A percentile compares a stretch with the other conserved stretches of the same genome.
Conservation (phyloP, 1,284 basidiomycete genomes). For the Singerocomus rubriflavus region DNA sequence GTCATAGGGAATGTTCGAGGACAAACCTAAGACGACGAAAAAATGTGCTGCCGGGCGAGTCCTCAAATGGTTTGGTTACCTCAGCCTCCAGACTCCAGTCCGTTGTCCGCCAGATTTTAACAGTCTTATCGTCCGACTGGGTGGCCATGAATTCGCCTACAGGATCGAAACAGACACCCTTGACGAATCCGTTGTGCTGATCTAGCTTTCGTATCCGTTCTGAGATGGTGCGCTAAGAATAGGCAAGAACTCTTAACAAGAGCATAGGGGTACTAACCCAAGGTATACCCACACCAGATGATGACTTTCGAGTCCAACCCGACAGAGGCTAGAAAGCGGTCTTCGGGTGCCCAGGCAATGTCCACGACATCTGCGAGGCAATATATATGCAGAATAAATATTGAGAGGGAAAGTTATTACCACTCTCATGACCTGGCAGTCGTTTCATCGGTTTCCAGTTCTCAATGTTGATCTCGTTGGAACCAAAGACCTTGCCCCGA, state of each 20-base stretch:
- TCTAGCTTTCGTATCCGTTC: constrained; percentile 83
- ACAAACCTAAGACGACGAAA: constrained; percentile 83
- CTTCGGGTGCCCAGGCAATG: constrained; percentile 91
- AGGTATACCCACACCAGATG: constrained; percentile 89
- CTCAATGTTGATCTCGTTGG: constrained; percentile 93
- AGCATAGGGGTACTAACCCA: constrained; percentile 51
- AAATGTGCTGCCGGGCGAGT: constrained; percentile 94
- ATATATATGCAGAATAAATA: not conserved
- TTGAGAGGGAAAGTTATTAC: constrained; percentile 39
- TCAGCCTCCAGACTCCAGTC: constrained; percentile 88
- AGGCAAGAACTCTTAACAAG: not conserved
- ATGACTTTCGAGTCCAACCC: constrained; percentile 90
- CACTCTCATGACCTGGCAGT: constrained; percentile 90
- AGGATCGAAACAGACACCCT: constrained; percentile 98
- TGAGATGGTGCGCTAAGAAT: constrained; percentile 27
- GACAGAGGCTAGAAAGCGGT: constrained; percentile 90
- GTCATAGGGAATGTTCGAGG: not conserved
- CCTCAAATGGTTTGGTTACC: constrained; percentile 87
- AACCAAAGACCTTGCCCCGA: constrained; percentile 86
- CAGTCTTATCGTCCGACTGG: constrained; percentile 94
- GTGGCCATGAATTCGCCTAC: constrained; percentile 95
- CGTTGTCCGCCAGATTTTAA: constrained; percentile 94
- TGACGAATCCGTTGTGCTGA: constrained; percentile 94
- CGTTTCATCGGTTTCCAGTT: constrained; percentile 94
- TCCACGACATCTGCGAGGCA: constrained; percentile 85